Conservation (phyloP, 768 basidiomycete genomes). For the Lactifluus hygrophoroides region DNA sequence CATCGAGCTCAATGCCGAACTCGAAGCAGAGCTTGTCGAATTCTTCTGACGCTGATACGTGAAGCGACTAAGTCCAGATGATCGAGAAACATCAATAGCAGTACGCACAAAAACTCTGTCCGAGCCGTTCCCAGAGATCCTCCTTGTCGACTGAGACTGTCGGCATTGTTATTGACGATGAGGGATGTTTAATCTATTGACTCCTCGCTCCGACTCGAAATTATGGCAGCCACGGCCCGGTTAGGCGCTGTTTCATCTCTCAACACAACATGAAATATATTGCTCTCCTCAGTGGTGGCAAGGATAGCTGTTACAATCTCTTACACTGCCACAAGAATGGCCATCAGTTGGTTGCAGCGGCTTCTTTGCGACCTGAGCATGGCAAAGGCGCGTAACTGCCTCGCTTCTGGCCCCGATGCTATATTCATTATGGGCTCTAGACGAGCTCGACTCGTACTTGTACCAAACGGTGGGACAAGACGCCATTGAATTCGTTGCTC, state of each 20-base stretch:
- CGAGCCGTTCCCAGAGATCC: constrained; percentile 85
- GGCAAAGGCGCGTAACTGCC: constrained; percentile 63
- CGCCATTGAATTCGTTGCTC: constrained; percentile 78
- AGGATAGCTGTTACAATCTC: constrained; percentile 95
- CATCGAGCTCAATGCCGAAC: constrained; percentile 95
- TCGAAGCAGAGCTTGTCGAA: constrained; percentile 96
- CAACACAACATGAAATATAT: constrained; percentile 70
- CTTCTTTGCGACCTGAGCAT: constrained; percentile 72
- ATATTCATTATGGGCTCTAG: constrained; percentile 35
- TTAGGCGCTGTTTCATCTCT: background rate
- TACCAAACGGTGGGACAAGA: constrained; percentile 99
- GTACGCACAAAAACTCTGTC: constrained; percentile 65
- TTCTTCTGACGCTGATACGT: constrained; percentile 70
- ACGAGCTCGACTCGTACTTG: constrained; percentile 96
- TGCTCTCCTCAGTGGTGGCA: constrained; percentile 92
- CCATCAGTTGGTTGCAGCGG: constrained; percentile 81
- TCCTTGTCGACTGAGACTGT: constrained; percentile 94
- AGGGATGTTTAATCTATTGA: background rate
- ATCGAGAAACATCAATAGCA: constrained; percentile 11
- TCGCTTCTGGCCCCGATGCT: constrained; percentile 18
- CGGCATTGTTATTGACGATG: constrained; percentile 50
- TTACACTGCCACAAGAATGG: constrained; percentile 80
- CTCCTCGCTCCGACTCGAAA: background rate
- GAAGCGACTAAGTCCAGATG: constrained; percentile 14
- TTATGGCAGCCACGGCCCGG: background rate